Base-by-base conservation (phyloP, 768 basidiomycete genomes). In the Lactarius hengduanensis region DNA sequence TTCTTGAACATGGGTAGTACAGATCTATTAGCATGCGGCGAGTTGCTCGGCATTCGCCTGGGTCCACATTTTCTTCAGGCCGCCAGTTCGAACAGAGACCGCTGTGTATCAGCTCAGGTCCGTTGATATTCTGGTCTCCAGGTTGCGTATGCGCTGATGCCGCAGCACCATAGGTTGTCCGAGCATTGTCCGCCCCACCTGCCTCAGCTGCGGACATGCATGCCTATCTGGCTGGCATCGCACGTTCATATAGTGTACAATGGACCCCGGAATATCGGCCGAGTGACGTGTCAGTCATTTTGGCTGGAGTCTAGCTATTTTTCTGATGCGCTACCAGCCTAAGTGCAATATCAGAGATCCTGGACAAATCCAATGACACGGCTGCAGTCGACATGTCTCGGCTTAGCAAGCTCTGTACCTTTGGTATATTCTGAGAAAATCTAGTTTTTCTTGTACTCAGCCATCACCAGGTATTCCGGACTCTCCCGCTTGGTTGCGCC, bases 401-500 rank as follows among this genome's bases (percentile, higher is more conserved):
- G 57, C 77, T 92, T 59, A 83, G 86, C 22, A 76, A 75, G 64
- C 73, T 91, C 38, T 90, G 89, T 73, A 74, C 80, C 34, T 82
- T 81, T 69, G 91, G 91, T 90, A 77, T 53, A 80, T 72, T n/a
- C 40, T 7, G 20, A 45, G n/a, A 26, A 53, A 54, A 30, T 50
- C 67, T 59, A 66, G 66, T 34, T 34, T 55, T 54, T 36, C 69
- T 60, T 13, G 36, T 22, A 34, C 38, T 43, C 40, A 64, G 59
- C 55, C 43, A 50, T 63, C 50, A 20, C 36, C 67, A 92, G 90
- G 90, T 65, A 82, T 92, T 56, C 88, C 90, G 58, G 84, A 89
- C 70, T 81, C 88, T 71, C 91, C 91, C 53, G 77, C 81, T 5
- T 92, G 90, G 89, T 79, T 92, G 69, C 83, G 91, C 50, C 88